Evolutionary conservation across 1,284 basidiomycete species (phyloP).

Genomic region (Puccinia coronata): DNA sequence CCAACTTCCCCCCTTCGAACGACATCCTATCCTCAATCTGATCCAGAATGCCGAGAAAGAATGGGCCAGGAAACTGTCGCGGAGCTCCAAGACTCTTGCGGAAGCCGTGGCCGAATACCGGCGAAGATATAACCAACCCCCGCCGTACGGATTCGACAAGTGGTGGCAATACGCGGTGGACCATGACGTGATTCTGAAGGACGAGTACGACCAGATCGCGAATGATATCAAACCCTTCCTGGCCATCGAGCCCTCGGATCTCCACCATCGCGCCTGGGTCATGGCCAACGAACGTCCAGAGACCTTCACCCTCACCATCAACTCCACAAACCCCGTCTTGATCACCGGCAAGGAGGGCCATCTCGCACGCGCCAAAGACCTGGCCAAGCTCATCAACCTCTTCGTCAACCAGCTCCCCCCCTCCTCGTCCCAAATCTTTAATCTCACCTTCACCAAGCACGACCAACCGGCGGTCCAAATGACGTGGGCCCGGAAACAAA

Average conservation of each 20-base stretch:
- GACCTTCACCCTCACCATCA: constrained; percentile 42
- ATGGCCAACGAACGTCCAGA: constrained; percentile 48
- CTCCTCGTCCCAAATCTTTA: constrained; percentile 1
- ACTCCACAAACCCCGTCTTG: not conserved
- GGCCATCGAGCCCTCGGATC: constrained; percentile 34
- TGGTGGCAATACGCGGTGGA: constrained; percentile 43
- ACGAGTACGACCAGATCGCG: constrained; percentile 49
- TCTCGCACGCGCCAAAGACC: constrained; percentile 43
- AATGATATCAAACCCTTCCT: constrained; percentile 39
- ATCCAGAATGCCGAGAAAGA: constrained; percentile 26
- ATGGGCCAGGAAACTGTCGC: constrained; percentile 23
- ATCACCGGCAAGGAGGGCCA: constrained; percentile 31
- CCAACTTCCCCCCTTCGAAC: constrained; percentile 1
- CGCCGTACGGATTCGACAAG: constrained; percentile 46
- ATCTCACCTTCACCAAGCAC: constrained; percentile 47
- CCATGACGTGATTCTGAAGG: constrained; percentile 38
- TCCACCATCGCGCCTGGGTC: constrained; percentile 37
- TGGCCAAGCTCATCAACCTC: constrained; percentile 35
- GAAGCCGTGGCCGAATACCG: constrained; percentile 37
- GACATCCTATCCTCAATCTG: constrained; percentile 41
- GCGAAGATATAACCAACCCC: constrained; percentile 31
- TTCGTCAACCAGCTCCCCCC: constrained; percentile 11
- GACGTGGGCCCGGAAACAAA: constrained; percentile 44
- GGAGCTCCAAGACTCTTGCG: constrained; percentile 18
- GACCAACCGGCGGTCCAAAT: constrained; percentile 50